These are phyloP conservation scores for Nasturtium officinale DNA, from an alignment of 345 rosid genomes.

Conservation along the genomic window DNA sequence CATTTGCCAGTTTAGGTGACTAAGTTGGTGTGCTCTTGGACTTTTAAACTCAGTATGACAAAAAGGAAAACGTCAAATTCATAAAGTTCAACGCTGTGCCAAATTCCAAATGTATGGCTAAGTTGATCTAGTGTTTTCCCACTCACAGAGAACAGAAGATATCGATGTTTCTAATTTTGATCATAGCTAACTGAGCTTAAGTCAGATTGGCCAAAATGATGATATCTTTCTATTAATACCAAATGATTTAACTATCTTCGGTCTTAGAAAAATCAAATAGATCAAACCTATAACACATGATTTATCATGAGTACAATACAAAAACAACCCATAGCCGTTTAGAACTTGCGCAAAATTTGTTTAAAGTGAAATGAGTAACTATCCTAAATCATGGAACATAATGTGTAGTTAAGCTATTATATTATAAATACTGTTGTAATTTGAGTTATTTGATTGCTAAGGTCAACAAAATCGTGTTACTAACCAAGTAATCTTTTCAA, in stretches of 20 bases:
- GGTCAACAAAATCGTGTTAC: not conserved
- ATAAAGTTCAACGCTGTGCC: conserved; percentile 23
- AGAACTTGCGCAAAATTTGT: not conserved
- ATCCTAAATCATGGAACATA: not conserved
- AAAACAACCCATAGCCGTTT: not conserved
- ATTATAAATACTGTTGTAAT: not conserved
- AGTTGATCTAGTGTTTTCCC: not conserved
- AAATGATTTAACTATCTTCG: not conserved
- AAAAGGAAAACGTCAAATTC: conserved; percentile 8
- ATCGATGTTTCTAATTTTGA: not conserved
- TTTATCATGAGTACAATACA: not conserved
- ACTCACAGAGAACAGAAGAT: not conserved
- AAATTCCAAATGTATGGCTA: conserved; percentile 13
- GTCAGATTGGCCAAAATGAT: not conserved
- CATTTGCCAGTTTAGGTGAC: conserved; percentile 4
- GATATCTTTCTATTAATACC: not conserved
- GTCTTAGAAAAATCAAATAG: not conserved
- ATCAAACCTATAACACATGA: not conserved
- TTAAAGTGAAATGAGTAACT: not conserved
- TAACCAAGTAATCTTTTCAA: conserved; percentile 12
- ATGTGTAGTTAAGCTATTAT: not conserved
- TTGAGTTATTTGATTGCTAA: not conserved
- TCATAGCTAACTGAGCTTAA: not conserved
- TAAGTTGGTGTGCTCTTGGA: not conserved
- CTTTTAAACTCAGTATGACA: not conserved